Percentiles rank a stretch among this genome's conserved stretches.
Conservation (phyloP, 116 monocot genomes). For the Zostera marina region DNA sequence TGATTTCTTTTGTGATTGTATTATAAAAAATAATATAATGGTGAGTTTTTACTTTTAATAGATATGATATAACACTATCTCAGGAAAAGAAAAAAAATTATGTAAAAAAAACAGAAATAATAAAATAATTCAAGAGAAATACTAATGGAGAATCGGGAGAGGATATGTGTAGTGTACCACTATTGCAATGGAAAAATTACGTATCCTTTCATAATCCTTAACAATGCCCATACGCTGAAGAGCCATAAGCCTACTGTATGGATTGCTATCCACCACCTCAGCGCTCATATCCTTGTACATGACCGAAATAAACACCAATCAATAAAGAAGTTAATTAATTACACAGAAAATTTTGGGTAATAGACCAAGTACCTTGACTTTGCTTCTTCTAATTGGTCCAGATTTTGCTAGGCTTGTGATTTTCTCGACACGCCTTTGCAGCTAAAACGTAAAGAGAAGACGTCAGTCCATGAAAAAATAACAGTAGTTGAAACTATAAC, state of each 20-base stretch:
- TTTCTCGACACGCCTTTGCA: constrained; percentile 7
- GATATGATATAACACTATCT: neutral
- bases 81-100: neutral
- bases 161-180: constrained; percentile 5
- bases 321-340: neutral
- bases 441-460: neutral
- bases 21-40: neutral
- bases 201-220: constrained; percentile 5
- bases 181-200: constrained; percentile 7
- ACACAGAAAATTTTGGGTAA: neutral
- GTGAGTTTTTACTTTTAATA: too few relatives aligned
- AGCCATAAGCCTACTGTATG: constrained; percentile 96
- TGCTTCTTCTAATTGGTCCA: constrained; percentile 1
- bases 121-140: neutral
- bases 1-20: neutral
- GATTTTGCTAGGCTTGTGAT: constrained; percentile 2
- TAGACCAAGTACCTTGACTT: constrained; percentile 6
- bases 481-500: neutral
- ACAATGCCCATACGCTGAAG: constrained; percentile 66
- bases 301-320: neutral
- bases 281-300: constrained; percentile 79
- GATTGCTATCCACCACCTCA: constrained; percentile 90
- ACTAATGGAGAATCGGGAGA: neutral
- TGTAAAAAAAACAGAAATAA: neutral
- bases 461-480: neutral